Evolutionary conservation across 495 filamentous ascomycete genomes (phyloP).

Genomic region (Talaromyces wortmannii): DNA sequence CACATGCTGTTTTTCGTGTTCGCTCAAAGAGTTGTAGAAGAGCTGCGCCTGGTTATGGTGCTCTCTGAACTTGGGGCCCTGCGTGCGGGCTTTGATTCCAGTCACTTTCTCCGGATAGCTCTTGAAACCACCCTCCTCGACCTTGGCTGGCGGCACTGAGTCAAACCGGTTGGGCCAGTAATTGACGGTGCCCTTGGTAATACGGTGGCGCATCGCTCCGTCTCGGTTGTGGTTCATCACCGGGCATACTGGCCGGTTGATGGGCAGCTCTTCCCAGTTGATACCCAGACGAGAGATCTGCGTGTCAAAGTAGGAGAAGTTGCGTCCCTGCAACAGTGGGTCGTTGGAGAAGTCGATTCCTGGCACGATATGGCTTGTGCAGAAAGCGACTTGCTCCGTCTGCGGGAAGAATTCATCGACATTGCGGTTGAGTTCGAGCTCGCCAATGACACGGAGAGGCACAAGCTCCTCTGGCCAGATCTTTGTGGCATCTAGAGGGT

Average conservation of each 20-base stretch:
- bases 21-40: conserved; percentile 76
- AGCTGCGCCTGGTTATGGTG: conserved; percentile 57
- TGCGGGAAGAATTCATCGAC: conserved; percentile 83
- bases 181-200: conserved; percentile 60
- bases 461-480: conserved; percentile 82
- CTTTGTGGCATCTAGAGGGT: conserved; percentile 89
- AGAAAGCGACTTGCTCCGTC: conserved; percentile 77
- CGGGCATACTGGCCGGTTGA: conserved; percentile 73
- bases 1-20: conserved; percentile 65
- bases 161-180: conserved; percentile 77
- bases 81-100: conserved; percentile 62
- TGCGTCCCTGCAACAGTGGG: conserved; percentile 74
- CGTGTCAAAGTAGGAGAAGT: conserved; percentile 85
- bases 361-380: conserved; percentile 77
- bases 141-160: conserved; percentile 45
- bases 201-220: conserved; percentile 51
- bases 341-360: conserved; percentile 87
- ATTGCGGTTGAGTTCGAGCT: conserved; percentile 77
- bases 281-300: conserved; percentile 74
- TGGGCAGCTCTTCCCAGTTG: conserved; percentile 83
- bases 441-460: conserved; percentile 73
- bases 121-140: conserved; percentile 51
- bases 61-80: conserved; percentile 74
- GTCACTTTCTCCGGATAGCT: conserved; percentile 55
- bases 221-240: conserved; percentile 78